Conservation (phyloP, 495 filamentous ascomycete species). For the Poronia punctata region DNA sequence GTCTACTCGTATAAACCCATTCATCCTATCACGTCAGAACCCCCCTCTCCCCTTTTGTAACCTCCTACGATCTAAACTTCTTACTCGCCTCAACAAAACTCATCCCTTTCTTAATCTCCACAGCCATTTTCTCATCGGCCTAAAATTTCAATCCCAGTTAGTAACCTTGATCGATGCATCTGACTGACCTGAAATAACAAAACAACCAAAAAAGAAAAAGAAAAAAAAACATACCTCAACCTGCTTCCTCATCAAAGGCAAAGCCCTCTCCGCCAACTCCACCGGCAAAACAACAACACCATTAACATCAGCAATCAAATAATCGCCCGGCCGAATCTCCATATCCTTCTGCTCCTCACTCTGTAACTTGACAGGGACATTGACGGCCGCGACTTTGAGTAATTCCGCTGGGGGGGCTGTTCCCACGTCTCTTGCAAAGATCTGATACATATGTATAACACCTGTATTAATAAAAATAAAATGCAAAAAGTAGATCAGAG, state of each 20-base stretch:
- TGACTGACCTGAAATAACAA: too few relatives aligned
- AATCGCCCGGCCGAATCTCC: constrained; percentile 48
- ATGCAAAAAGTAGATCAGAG: neutral
- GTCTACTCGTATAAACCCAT: too few relatives aligned
- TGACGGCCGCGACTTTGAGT: constrained; percentile 38
- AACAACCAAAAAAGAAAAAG: too few relatives aligned
- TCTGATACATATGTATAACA: constrained; percentile 13
- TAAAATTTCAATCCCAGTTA: too few relatives aligned
- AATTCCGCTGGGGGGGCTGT: constrained; percentile 42
- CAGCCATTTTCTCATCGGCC: constrained; percentile 48
- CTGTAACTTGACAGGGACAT: constrained; percentile 33
- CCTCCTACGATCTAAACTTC: constrained; percentile 26
- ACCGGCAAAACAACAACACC: constrained; percentile 45
- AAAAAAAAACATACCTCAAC: constrained; percentile 31
- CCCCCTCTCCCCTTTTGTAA: too few relatives aligned
- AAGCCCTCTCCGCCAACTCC: constrained; percentile 38
- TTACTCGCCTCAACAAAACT: constrained; percentile 47
- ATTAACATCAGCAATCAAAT: constrained; percentile 49
- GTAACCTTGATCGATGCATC: too few relatives aligned
- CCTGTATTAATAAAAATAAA: neutral
- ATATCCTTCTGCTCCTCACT: constrained; percentile 39
- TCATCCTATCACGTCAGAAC: too few relatives aligned
- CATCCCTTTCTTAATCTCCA: constrained; percentile 44
- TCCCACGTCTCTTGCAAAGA: constrained; percentile 49
- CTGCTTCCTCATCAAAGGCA: constrained; percentile 43